Evolutionary conservation across 208 protist genomes (phyloP).

Genomic region (Trypanosoma grayi): DNA sequence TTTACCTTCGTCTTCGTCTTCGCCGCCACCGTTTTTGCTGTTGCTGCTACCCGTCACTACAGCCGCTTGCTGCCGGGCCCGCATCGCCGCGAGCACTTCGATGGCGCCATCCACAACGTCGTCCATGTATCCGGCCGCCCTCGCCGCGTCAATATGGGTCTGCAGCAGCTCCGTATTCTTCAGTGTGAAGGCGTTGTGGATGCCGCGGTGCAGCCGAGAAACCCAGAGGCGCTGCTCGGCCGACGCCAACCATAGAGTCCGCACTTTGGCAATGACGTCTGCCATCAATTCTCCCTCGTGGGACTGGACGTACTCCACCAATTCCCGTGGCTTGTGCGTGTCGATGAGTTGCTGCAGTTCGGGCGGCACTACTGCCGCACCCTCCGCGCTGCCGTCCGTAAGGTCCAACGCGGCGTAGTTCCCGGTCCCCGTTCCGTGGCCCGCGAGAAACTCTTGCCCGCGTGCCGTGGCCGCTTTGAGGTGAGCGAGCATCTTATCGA

Average conservation of each 20-base stretch:
- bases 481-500: neutral
- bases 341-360: slow-evolving; percentile 29
- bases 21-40: no score
- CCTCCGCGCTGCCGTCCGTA: neutral
- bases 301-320: slow-evolving; percentile 32
- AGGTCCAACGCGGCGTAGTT: neutral
- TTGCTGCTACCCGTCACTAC: neutral
- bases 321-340: slow-evolving; percentile 8
- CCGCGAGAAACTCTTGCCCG: neutral
- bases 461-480: neutral
- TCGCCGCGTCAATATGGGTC: slow-evolving; percentile 27
- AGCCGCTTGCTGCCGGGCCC: neutral
- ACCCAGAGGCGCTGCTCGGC: slow-evolving; percentile 26
- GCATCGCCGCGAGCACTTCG: slow-evolving; percentile 13
- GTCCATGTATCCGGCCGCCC: slow-evolving; percentile 26
- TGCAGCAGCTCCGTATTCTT: slow-evolving; percentile 34
- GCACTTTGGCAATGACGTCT: slow-evolving; percentile 19
- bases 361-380: slow-evolving; percentile 10
- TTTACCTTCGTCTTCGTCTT: no score
- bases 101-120: slow-evolving; percentile 24
- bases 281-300: slow-evolving; percentile 24
- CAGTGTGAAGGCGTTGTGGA: slow-evolving; percentile 40
- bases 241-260: slow-evolving; percentile 24
- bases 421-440: neutral
- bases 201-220: slow-evolving; percentile 23